Percentiles rank a stretch among this genome's conserved stretches.
phyloP scores from a whole-genome alignment of 495 filamentous ascomycete genomes.

The Hypoxylon fragiforme region DNA sequence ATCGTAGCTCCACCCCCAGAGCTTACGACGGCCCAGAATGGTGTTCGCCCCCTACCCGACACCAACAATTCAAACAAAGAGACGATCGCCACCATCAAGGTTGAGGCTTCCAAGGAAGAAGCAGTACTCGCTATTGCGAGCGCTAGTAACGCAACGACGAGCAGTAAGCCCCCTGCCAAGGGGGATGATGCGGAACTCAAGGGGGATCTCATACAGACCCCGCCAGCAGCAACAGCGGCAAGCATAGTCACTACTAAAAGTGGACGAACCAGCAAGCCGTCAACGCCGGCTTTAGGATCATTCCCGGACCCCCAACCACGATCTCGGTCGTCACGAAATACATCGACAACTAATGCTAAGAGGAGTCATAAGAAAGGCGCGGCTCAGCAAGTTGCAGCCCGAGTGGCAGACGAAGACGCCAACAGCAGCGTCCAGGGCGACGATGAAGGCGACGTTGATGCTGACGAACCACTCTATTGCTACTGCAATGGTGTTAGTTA shows the following conservation, averaged over 20 bases:
- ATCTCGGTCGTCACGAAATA: constrained; percentile 43
- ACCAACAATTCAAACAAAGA: constrained; percentile 45
- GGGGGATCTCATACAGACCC: constrained; percentile 40
- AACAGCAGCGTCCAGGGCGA: constrained; percentile 42
- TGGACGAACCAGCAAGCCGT: constrained; percentile 65
- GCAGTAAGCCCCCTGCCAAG: constrained; percentile 33
- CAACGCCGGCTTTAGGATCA: constrained; percentile 56
- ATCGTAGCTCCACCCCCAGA: constrained; percentile 42
- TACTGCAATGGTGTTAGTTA: constrained; percentile 92
- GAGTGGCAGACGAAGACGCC: constrained; percentile 43
- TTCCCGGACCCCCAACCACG: constrained; percentile 52
- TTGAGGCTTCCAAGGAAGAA: constrained; percentile 38
- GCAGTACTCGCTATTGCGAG: constrained; percentile 22
- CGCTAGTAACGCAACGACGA: constrained; percentile 31
- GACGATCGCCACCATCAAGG: constrained; percentile 39
- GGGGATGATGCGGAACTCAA: constrained; percentile 37
- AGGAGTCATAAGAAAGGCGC: constrained; percentile 72
- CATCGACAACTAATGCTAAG: constrained; percentile 51
- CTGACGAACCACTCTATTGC: constrained; percentile 86
- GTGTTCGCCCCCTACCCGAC: constrained; percentile 34
- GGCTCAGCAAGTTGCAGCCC: constrained; percentile 40
- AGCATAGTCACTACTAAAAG: constrained; percentile 55
- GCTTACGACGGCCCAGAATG: constrained; percentile 28
- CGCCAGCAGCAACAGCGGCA: constrained; percentile 30
- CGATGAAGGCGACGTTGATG: constrained; percentile 68